Percentiles rank a stretch among this genome's conserved stretches.
Evolutionary conservation across 78 protist species (phyloP).

Genomic region (Anaeramoeba flamelloides): DNA sequence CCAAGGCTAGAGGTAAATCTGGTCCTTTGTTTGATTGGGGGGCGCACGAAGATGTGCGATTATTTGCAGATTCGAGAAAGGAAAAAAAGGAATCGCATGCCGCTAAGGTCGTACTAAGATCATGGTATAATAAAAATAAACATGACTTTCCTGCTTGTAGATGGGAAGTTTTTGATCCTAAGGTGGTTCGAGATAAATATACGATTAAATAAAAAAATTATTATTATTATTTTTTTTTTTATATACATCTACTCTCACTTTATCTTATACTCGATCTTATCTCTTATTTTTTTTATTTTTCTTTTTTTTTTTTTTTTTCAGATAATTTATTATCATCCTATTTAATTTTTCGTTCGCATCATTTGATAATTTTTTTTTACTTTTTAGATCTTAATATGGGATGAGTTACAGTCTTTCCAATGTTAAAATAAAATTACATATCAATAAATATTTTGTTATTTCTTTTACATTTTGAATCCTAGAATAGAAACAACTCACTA

Average conservation of each 20-base stretch:
- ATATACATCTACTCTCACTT: background rate
- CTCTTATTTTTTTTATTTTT: no score
- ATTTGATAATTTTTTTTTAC: no score
- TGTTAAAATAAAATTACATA: no score
- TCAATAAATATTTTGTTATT: no score
- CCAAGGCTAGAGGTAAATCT: constrained; percentile 62
- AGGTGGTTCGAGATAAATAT: background rate
- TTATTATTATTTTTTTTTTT: background rate
- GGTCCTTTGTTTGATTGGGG: constrained; percentile 71
- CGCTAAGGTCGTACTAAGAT: constrained; percentile 49
- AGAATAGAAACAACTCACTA: no score
- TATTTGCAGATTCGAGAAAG: constrained; percentile 44
- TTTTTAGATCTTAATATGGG: no score
- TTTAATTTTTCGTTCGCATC: no score
- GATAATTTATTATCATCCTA: no score
- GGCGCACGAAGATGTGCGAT: constrained; percentile 70
- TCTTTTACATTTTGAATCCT: no score
- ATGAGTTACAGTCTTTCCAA: no score
- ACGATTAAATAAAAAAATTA: constrained; percentile 1
- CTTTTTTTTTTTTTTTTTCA: no score
- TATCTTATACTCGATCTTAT: no score
- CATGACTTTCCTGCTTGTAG: constrained; percentile 71
- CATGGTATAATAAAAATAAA: constrained; percentile 69
- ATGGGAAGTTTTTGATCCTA: constrained; percentile 58
- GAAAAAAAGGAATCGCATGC: constrained; percentile 78